Evolutionary conservation across 2,329 filamentous ascomycete species (phyloP), one percentile per base, ranked within the genome.

Genomic region (Daldinia sp.): DNA sequence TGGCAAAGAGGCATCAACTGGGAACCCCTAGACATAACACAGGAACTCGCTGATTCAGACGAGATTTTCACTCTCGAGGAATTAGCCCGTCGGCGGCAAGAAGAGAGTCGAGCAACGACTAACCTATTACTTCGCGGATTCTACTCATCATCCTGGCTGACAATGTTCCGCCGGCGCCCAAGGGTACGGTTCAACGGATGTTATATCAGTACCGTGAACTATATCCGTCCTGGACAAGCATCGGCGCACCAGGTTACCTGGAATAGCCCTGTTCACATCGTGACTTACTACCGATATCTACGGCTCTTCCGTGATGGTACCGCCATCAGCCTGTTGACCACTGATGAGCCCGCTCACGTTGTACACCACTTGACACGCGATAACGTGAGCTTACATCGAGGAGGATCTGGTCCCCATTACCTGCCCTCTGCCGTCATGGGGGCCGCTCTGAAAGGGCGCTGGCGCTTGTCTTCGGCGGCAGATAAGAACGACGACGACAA

Each of bases 131-230:
- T 84, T 23, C 80, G 80, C 1, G 76, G 70, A 3, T 74, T 81
- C 0, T 90, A 89, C 74, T 76, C 80, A 2, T 80, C 79, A 1
- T 86, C 86, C 1, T 91, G 88, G 88, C 82, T 87, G 75, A 80
- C 83, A 60, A 93, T 97, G 83, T 97, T 97, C 82, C 92, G 92
- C 42, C 83, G 85, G 4, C 91, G 94, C 13, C 95, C 96, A 2
- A 90, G 96, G 48, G 87, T 98, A 67, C 93, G 96, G 65, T 99
- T 97, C 84, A 96, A 96, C 75, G 96, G 96, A 28, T 92, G 93
- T 81, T 99, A 99, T 82, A 98, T 99, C 80, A 93, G 90, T 79
- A 98, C 95, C 0, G 94, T 97, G 66, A 98, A 98, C 82, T 99
- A 99, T 81, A 89, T 93, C 56, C 92, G 96, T 26, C 84, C 93